Evolutionary conservation across 2,329 filamentous ascomycete species (phyloP).

Genomic region (Paracoccidioides lutzii): DNA sequence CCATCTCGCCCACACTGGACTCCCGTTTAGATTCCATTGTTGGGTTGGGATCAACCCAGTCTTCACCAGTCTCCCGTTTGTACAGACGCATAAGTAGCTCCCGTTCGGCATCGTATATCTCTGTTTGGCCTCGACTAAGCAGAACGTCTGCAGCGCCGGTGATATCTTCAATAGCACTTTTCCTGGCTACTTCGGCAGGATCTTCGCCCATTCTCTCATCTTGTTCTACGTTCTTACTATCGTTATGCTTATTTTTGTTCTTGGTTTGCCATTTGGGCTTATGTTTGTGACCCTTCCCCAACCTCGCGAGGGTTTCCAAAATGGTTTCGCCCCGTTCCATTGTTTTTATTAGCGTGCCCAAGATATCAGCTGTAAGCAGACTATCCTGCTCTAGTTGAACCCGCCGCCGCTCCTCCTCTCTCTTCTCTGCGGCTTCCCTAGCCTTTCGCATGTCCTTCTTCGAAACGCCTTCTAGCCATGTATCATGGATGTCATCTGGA

Average conservation of each 20-base stretch:
- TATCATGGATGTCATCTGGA: slow-evolving; percentile 79
- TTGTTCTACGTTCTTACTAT: slow-evolving; percentile 20
- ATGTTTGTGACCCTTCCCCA: slow-evolving; percentile 52
- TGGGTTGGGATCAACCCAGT: slow-evolving; percentile 52
- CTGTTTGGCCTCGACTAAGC: slow-evolving; percentile 65
- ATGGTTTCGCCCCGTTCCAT: slow-evolving; percentile 74
- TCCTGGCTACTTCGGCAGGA: slow-evolving; percentile 55
- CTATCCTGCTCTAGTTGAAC: slow-evolving; percentile 63
- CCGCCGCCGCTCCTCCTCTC: slow-evolving; percentile 62
- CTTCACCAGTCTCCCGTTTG: slow-evolving; percentile 70
- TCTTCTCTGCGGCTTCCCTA: slow-evolving; percentile 72
- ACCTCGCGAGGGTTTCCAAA: slow-evolving; percentile 70
- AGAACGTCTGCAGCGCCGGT: slow-evolving; percentile 84
- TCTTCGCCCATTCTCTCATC: slow-evolving; percentile 62
- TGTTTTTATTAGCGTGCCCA: slow-evolving; percentile 57
- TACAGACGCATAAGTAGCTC: slow-evolving; percentile 76
- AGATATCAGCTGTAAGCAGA: slow-evolving; percentile 57
- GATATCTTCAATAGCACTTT: slow-evolving; percentile 63
- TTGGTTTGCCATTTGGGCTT: slow-evolving; percentile 49
- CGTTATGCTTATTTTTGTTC: slow-evolving; percentile 36
- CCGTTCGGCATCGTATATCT: slow-evolving; percentile 84
- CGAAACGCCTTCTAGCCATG: slow-evolving; percentile 81
- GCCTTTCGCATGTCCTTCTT: slow-evolving; percentile 89
- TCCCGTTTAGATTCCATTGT: slow-evolving; percentile 19
- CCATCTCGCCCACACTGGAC: slow-evolving; percentile 18